A percentile compares a stretch with the other conserved stretches of the same genome.
Evolutionary conservation across 371 early-diverging fungal species (phyloP).

Genomic region (Rhizopus microsporus): DNA sequence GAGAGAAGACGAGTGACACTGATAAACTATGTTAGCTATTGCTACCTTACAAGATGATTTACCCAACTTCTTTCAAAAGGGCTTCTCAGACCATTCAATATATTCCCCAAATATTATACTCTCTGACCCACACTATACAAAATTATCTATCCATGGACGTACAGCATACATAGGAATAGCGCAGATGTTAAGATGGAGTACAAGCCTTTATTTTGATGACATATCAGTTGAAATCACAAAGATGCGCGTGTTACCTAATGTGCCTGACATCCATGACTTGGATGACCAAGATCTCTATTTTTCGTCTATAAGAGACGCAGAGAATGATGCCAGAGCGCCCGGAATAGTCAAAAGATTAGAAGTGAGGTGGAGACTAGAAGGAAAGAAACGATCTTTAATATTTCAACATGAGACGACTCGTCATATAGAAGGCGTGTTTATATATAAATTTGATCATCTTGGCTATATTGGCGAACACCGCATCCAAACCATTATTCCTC

Average conservation of each 20-base stretch:
- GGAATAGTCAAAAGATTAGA: constrained; percentile 35
- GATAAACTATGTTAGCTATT: constrained; percentile 38
- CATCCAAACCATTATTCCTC: constrained; percentile 61
- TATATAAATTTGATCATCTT: constrained; percentile 51
- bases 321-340: constrained; percentile 15
- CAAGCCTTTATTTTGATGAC: constrained; percentile 50
- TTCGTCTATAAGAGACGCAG: constrained; percentile 21
- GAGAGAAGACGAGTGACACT: neutral
- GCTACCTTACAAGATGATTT: constrained; percentile 49
- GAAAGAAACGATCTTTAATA: constrained; percentile 39
- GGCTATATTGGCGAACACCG: constrained; percentile 60
- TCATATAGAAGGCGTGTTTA: constrained; percentile 54
- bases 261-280: constrained; percentile 5
- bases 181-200: constrained; percentile 54
- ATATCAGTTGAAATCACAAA: constrained; percentile 37
- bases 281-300: constrained; percentile 3
- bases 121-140: constrained; percentile 60
- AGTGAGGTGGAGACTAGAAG: constrained; percentile 59
- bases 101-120: constrained; percentile 48
- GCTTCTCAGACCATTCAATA: constrained; percentile 43
- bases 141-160: constrained; percentile 47
- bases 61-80: constrained; percentile 47
- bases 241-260: constrained; percentile 40
- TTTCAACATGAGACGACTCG: constrained; percentile 12
- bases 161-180: constrained; percentile 53